Percentiles rank a stretch among this genome's conserved stretches.
Conservation (phyloP, 495 filamentous ascomycete species). For the Neurospora sp. region DNA sequence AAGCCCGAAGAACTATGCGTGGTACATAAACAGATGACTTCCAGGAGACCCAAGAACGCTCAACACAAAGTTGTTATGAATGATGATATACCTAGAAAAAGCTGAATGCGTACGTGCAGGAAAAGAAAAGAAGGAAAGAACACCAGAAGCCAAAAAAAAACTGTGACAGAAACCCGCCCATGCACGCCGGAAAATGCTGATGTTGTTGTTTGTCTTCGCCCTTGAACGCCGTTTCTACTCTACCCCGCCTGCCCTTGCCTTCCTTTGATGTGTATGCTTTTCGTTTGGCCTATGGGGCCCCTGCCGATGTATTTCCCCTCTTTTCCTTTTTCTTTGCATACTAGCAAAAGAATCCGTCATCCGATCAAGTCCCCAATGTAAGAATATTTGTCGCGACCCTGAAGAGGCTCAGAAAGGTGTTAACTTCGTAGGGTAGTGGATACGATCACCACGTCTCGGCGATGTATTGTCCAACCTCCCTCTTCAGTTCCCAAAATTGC, state of each 20-base stretch:
- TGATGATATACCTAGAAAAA: neutral
- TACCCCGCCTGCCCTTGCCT: neutral
- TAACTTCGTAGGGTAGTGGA: neutral
- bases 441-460: conserved; percentile 55
- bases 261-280: neutral
- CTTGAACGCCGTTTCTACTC: neutral
- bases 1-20: neutral
- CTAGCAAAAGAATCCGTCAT: no score
- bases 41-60: neutral
- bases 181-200: neutral
- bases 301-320: neutral
- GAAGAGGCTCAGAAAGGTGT: neutral
- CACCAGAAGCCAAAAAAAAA: neutral
- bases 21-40: neutral
- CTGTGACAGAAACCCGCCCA: neutral
- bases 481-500: conserved; percentile 74
- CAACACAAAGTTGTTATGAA: neutral
- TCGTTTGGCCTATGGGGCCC: neutral
- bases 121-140: neutral
- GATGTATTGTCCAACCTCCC: conserved; percentile 77
- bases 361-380: neutral
- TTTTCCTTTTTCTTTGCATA: no score
- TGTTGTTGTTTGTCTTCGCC: neutral
- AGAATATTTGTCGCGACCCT: neutral
- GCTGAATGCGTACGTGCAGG: neutral